A percentile compares a stretch with the other conserved stretches of the same genome.
phyloP scores from a whole-genome alignment of 805 yeast genomes.

The Lachancea sp. region DNA sequence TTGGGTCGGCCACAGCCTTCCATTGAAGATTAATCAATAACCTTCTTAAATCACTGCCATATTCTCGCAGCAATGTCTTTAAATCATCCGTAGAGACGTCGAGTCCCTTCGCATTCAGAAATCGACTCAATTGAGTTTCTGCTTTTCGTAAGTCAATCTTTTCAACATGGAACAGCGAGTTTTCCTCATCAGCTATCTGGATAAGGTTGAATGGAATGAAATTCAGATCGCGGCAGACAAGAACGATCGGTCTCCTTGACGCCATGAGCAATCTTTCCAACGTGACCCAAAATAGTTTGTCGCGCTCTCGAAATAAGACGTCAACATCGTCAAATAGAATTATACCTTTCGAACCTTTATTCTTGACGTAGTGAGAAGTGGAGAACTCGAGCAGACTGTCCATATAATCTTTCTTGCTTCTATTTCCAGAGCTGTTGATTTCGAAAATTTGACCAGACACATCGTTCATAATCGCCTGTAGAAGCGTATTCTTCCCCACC shows the following conservation, averaged over 20 bases:
- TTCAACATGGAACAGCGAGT: slow-evolving; percentile 34
- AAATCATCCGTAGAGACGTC: slow-evolving; percentile 32
- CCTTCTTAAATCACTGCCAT: slow-evolving; percentile 41
- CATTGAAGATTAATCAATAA: slow-evolving; percentile 42
- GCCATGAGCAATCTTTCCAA: slow-evolving; percentile 53
- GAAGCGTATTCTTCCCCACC: slow-evolving; percentile 69
- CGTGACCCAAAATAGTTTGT: slow-evolving; percentile 74
- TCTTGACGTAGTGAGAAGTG: slow-evolving; percentile 74
- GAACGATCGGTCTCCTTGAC: slow-evolving; percentile 61
- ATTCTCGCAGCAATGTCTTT: slow-evolving; percentile 22
- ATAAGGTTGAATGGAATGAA: slow-evolving; percentile 44
- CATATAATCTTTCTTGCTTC: slow-evolving; percentile 66
- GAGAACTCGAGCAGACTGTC: slow-evolving; percentile 68
- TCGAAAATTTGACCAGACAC: slow-evolving; percentile 72
- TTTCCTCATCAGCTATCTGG: slow-evolving; percentile 40
- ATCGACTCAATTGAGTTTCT: slow-evolving; percentile 33
- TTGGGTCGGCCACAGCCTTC: slow-evolving; percentile 2
- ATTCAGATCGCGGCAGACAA: slow-evolving; percentile 51
- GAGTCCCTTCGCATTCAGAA: slow-evolving; percentile 26
- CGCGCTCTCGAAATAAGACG: slow-evolving; percentile 64
- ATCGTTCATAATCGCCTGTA: slow-evolving; percentile 60
- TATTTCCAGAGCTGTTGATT: slow-evolving; percentile 62
- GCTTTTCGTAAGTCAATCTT: slow-evolving; percentile 21
- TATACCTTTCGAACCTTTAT: slow-evolving; percentile 45
- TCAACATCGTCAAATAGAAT: slow-evolving; percentile 85